Evolutionary conservation across 1,139 yeast genomes (phyloP), one percentile per base, ranked within the genome.

Genomic region (Magnusiomyces sp.): DNA sequence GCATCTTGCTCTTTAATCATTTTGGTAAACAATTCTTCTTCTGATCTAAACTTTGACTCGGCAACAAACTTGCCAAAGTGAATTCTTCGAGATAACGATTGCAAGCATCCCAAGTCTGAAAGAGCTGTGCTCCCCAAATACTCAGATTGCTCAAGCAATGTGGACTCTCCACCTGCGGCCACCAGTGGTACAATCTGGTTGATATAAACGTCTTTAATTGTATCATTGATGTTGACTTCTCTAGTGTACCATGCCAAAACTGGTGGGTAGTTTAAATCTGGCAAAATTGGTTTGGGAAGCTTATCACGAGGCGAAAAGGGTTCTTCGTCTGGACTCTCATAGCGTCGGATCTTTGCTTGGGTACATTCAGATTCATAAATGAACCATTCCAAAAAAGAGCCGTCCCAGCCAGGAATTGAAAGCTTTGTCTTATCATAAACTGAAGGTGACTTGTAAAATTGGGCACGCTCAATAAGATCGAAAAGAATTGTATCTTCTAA

Each of bases 51-150:
- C 68, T 92, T 92, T 41, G 95, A 84, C 65, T 92, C 98, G 5
- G 98, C 98, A 5, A 92, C 98, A 71, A 92, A 92, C 67, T 85
- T 87, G 48, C 97, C 98, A 68, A 92, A 92, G 69, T 92, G 98
- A 58, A 92, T 88, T 63, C 98, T 77, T 61, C 98, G 76, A n/a
- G 95, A 85, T 46, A 92, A 70, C 4, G 95, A 82, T 66, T 90
- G 97, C 56, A 92, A 73, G 58, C 86, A 79, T 58, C 85, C 95
- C 53, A 92, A 84, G 63, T 92, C 98, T 57, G 88, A 74, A 39
- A 80, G 72, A 1, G 95, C 83, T 41, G 94, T 88, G 27, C 95
- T 83, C 0, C 98, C 98, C 55, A 80, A 74, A 65, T 90, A 92
- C 62, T 90, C 97, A 47, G 75, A 71, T 61, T 88, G 95, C 10